Conservation (phyloP, 2,329 filamentous ascomycete genomes). For the Pochonia chlamydosporia region DNA sequence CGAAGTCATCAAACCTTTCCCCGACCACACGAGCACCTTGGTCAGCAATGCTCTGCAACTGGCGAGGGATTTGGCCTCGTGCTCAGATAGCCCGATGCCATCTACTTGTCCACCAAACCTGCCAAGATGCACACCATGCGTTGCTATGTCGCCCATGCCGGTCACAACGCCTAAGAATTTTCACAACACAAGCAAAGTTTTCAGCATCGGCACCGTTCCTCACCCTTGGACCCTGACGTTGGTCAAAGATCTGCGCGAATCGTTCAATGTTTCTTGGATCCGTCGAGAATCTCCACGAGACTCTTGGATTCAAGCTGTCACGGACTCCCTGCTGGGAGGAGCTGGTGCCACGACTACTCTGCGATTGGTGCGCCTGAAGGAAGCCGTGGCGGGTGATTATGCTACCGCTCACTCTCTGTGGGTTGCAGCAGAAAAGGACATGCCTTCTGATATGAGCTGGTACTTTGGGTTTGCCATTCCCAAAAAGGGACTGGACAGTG, state of each 20-base stretch:
- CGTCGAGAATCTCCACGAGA: conserved; percentile 67
- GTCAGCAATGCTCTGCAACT: conserved; percentile 65
- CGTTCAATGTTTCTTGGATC: conserved; percentile 59
- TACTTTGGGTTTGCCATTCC: conserved; percentile 82
- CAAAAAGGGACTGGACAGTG: conserved; percentile 40
- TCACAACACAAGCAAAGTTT: conserved; percentile 65
- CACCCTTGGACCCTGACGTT: conserved; percentile 82
- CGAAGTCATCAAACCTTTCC: conserved; percentile 72
- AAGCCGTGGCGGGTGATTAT: conserved; percentile 66
- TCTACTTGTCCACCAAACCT: conserved; percentile 79
- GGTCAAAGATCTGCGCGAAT: conserved; percentile 56
- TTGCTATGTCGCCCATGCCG: conserved; percentile 54
- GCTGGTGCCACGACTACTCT: conserved; percentile 52
- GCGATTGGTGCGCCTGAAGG: conserved; percentile 72
- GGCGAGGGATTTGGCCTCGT: conserved; percentile 69
- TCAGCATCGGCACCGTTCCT: conserved; percentile 81
- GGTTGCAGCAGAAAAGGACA: conserved; percentile 64
- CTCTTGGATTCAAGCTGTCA: conserved; percentile 68
- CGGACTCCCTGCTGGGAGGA: conserved; percentile 62
- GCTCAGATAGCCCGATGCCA: conserved; percentile 66
- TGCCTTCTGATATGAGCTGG: conserved; percentile 77
- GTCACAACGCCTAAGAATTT: conserved; percentile 63
- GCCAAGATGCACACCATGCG: conserved; percentile 67
- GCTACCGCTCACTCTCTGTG: conserved; percentile 65
- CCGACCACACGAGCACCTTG: conserved; percentile 68